Evolutionary conservation across 1,139 yeast species (phyloP), one percentile per base, ranked within the genome.

Genomic region (Debaryomyces subglobosus): DNA sequence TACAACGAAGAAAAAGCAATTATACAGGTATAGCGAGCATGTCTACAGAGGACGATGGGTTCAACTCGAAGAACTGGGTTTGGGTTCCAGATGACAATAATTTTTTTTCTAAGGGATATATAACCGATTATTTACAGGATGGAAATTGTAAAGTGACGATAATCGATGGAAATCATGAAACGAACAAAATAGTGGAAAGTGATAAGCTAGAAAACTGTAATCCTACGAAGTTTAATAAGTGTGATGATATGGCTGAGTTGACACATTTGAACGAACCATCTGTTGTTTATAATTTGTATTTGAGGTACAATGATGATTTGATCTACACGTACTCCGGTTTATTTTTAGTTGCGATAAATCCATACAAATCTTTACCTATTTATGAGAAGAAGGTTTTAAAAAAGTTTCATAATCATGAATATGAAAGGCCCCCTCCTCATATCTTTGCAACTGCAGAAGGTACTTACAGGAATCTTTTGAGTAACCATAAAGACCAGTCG

Each of bases 221-320:
- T 63, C 99, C 99, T 1, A 78, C 86, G n/a, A 89, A 89, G 59
- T 94, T 94, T 66, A 96, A 94, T 67, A 86, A 85, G 60, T 92
- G 96, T 51, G 85, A 88, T 57, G 97, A 94, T 63, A 90, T 94
- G 95, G 98, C 99, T 0, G 96, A 92, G 58, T 75, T 94, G 58
- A 95, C 99, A 1, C 92, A 86, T 65, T 75, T 94, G 55, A 95
- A 94, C 65, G 99, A 94, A 65, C 96, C 99, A 0, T 88, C 96
- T 0, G 98, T 94, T 27, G 82, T 94, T 10, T 80, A 90, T 68
- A 95, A 94, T 64, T 67, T 94, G 53, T 82, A 84, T 57, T 72
- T 86, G 50, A 78, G 99, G 56, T 95, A 92, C 67, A 70, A 74
- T 54, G 86, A 85, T 53, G 96, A 90, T 63, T 65, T 82, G 62